Base-by-base conservation (phyloP, 768 basidiomycete genomes). In the Phaeotremella fagi region DNA sequence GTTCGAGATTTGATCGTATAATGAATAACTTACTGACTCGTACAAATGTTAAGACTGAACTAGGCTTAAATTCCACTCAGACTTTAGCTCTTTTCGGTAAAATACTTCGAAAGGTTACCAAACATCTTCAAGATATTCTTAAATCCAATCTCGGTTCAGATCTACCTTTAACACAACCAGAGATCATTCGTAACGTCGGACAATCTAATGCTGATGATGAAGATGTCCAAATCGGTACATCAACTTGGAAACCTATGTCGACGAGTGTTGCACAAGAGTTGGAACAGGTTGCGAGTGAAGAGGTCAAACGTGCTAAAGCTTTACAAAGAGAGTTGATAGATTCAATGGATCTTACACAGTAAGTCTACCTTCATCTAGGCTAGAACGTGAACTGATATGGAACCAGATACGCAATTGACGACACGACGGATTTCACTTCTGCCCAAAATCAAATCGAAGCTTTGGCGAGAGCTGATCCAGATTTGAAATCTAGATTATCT, bases 11-110 rank as follows among this genome's bases (percentile, higher is more conserved):
- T 22, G 15, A 3, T 25, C n/a, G 16, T 31, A 25, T 33, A 5
- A 42, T 26, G 11, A 9, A 46, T 26, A 20, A 31, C 33, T 24
- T 14, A 33, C 16, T 33, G 9, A 33, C 31, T 33, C 31, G 16
- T 41, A 20, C 16, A 27, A 46, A 25, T 25, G 47, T 54, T 36
- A 63, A 90, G 87, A 73, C 77, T 20, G 91, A 97, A 66, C 80
- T 98, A 18, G 81, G 83, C 5, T 77, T 98, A 0, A 86, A 90
- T 0, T 87, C 91, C 25, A 85, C 85, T 0, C 94, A 98, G 72
- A 80, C 82, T 1, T 79, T 99, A 5, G 94, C 94, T 0, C 78
- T 97, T 29, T 91, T 99, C 75, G 85, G 84, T 60, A 98, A 98
- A 77, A 78, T 90, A 33, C 77, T 98, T 47, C 83, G 89, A 48